Base-by-base conservation (phyloP, 805 yeast species). In the Metschnikowia hibisci region DNA sequence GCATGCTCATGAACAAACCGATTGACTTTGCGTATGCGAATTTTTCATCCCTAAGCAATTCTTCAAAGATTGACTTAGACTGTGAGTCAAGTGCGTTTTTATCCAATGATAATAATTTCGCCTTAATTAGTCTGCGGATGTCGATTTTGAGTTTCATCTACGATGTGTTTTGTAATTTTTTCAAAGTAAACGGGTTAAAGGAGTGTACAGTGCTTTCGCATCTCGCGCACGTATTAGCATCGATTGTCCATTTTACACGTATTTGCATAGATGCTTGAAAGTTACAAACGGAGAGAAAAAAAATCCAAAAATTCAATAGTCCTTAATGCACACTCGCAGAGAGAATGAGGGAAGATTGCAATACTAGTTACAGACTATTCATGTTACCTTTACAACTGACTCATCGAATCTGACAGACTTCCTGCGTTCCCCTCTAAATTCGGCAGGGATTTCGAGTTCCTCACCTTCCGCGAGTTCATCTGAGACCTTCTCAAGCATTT, bases 1-100 rank as follows among this genome's bases (percentile, higher is more conserved):
- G 87, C 89, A 90, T 83, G 58, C 77, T 80, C 85, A 89, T 77
- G 55, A 78, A 90, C 25, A 87, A 56, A 0, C 84, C 96, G 2
- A 89, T 59, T 4, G 59, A 67, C 8, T 55, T 52, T 0, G 89
- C 78, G 0, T 50, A 40, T 41, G 58, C 50, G 52, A 80, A 81
- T 32, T 60, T 66, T 0, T 68, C 64, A 27, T 53, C 41, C 2
- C 47, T 30, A 16, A 47, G 15, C n/a, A 71, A 32, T 10, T 48
- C 43, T 1, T 50, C 35, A 8, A 47, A 45, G 4, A 69, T 58
- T 10, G 42, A 29, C 1, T 18, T 27, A 1, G 74, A 66, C 45
- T 69, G 74, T 3, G 18, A 4, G 0, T 26, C 18, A 13, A 67
- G 34, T 1, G 54, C 42, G 3, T 49, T 48, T 8, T 40, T 44